These are phyloP conservation scores for Blastosporella zonata DNA, from an alignment of 1,284 basidiomycete genomes.

Conservation along the genomic window DNA sequence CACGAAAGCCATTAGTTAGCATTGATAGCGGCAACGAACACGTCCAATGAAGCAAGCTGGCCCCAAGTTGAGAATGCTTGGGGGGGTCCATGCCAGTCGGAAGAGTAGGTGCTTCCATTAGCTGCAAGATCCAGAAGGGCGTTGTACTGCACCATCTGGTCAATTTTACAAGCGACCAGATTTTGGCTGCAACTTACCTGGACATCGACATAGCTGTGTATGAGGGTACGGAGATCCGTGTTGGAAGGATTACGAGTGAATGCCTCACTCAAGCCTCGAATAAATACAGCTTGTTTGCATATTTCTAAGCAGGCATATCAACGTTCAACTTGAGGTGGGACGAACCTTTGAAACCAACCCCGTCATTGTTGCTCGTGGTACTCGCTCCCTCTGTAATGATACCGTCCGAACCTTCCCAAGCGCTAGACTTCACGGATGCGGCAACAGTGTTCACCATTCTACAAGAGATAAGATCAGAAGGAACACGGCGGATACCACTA, in stretches of 20 bases:
- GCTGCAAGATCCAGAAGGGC: conserved; percentile 46
- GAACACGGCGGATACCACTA: not conserved
- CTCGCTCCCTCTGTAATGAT: conserved; percentile 48
- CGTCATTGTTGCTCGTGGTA: conserved; percentile 38
- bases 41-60: conserved; percentile 45
- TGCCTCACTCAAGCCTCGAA: conserved; percentile 45
- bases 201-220: conserved; percentile 47
- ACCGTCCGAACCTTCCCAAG: conserved; percentile 45
- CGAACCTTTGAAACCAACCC: conserved; percentile 48
- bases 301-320: too few relatives aligned
- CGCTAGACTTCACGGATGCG: conserved; percentile 37
- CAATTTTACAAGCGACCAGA: not conserved
- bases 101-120: conserved; percentile 40
- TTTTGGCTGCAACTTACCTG: conserved; percentile 33
- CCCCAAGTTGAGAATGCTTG: conserved; percentile 47
- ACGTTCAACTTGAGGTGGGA: not conserved
- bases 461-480: not conserved
- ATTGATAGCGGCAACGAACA: conserved; percentile 37
- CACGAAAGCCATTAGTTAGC: conserved; percentile 28
- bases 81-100: conserved; percentile 42
- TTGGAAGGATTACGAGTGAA: conserved; percentile 36
- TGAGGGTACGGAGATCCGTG: conserved; percentile 33
- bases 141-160: conserved; percentile 36
- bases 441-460: conserved; percentile 39
- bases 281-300: conserved; percentile 38